Evolutionary conservation across 345 rosid genomes (phyloP).

Genomic region (Eucalyptus curtisii): DNA sequence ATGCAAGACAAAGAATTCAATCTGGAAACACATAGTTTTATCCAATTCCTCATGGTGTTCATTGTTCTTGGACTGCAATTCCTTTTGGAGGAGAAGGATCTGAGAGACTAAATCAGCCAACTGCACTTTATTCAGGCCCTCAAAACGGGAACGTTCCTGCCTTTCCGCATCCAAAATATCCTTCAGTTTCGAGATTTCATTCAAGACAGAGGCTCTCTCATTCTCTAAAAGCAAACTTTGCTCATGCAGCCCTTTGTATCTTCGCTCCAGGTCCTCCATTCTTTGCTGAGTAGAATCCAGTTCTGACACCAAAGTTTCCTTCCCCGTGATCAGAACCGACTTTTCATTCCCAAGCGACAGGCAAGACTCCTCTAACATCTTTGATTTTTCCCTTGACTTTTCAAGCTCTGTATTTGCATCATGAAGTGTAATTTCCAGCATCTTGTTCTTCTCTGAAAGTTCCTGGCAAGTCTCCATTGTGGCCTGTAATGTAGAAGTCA

Average conservation of each 20-base stretch:
- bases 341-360: slow-evolving; percentile 51
- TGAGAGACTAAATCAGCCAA: slow-evolving; percentile 43
- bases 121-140: slow-evolving; percentile 20
- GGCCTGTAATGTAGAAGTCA: slow-evolving; percentile 44
- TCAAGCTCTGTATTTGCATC: slow-evolving; percentile 75
- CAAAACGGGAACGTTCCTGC: slow-evolving; percentile 39
- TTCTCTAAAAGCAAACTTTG: slow-evolving; percentile 31
- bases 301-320: slow-evolving; percentile 43
- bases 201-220: slow-evolving; percentile 42
- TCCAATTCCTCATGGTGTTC: slow-evolving; percentile 60
- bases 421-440: slow-evolving; percentile 61
- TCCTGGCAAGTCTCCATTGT: slow-evolving; percentile 39
- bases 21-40: slow-evolving; percentile 40
- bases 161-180: slow-evolving; percentile 36
- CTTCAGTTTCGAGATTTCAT: slow-evolving; percentile 40
- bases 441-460: slow-evolving; percentile 47
- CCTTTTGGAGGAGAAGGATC: slow-evolving; percentile 45
- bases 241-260: slow-evolving; percentile 30
- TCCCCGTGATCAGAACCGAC: slow-evolving; percentile 28
- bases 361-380: slow-evolving; percentile 55
- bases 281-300: slow-evolving; percentile 34
- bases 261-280: slow-evolving; percentile 46
- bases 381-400: slow-evolving; percentile 34
- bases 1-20: slow-evolving; percentile 61
- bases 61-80: slow-evolving; percentile 37